Evolutionary conservation across 2,329 filamentous ascomycete species (phyloP), one percentile per base, ranked within the genome.

Genomic region (Penicillium sp.): DNA sequence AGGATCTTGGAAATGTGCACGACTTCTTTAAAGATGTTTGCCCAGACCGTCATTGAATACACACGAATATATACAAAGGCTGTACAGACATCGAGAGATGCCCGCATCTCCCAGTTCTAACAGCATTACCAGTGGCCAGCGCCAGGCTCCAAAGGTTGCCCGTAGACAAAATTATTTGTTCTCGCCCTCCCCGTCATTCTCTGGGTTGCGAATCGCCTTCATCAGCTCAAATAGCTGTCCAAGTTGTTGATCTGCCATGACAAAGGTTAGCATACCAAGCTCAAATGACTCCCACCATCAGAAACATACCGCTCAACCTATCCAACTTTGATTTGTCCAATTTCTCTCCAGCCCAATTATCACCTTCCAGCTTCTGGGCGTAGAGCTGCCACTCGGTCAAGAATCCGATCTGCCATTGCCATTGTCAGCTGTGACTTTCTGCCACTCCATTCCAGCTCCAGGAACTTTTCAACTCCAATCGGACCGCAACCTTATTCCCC

Each of bases 371-470:
- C 68, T 91, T 87, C 70, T 99, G 93, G 2, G 91, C 92, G 68
- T 97, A 99, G 46, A 90, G 77, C 72, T 99, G 94, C 93, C 93
- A 99, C 72, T 97, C 92, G 0, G 90, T 93, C 62, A 99, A 80
- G 72, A 99, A 99, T 1, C 93, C 94, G 64, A 97, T 91, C 91
- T 96, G 60, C 12, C 32, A 49, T 29, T 7, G 7, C 15, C 37
- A 37, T 8, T 23, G 23, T 56, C 34, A 52, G 46, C n/a, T 15
- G 32, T 21, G 21, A 37, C 17, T 15, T 49, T 10, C 43, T 23
- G n/a, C n/a, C n/a, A n/a, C n/a, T n/a, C n/a, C n/a, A n/a, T n/a
- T n/a, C n/a, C n/a, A n/a, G n/a, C 18, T 39, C 52, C 26, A 52
- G 46, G 44, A 30, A 8, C 24, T n/a, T 5, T 21, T 24, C 10